Evolutionary conservation across 2,329 filamentous ascomycete genomes (phyloP), one percentile per base, ranked within the genome.

Genomic region (Chlorencoelia australis): DNA sequence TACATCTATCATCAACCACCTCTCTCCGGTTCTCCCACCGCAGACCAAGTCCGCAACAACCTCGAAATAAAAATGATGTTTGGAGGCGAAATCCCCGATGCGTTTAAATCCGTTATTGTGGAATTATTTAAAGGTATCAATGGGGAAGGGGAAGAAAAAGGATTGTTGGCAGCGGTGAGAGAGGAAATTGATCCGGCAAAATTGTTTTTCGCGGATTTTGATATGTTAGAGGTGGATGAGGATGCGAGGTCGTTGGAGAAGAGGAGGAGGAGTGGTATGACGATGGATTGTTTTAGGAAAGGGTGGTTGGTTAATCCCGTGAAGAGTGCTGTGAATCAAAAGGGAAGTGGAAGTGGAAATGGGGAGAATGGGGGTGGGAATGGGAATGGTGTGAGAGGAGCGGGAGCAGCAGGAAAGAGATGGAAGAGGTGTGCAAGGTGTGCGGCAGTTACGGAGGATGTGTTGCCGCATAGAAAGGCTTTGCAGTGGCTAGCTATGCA

Each of bases 381-480:
- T 25, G 11, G 26, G 19, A 14, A 28, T 20, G 31, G 13, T 9
- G 33, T 33, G 18, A 37, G 21, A 7, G 33, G 26, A 7, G 17
- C 19, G 9, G 36, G 14, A 11, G 15, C 3, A 8, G 11, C 44
- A 19, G 40, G 31, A 9, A 32, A 39, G 9, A 43, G 46, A 29
- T 58, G 55, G 55, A 51, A 54, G 34, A 48, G 55, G 26, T 58
- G 55, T 39, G 52, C 53, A 1, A 48, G 55, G 33, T 58, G 55
- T 39, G 48, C 55, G 9, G 49, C 54, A 13, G 53, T 56, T 1
- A 56, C 56, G 49, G 55, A 57, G 43, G 55, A 58, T 47, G 46
- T 54, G 15, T 33, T 51, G 22, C 49, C 42, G 20, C 44, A 50
- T 32, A 53, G 48, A 29, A 45, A 44, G 14, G 40, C 48, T n/a